Evolutionary conservation across 75 land plant species (phyloP).

Genomic region (Pinus taeda): DNA sequence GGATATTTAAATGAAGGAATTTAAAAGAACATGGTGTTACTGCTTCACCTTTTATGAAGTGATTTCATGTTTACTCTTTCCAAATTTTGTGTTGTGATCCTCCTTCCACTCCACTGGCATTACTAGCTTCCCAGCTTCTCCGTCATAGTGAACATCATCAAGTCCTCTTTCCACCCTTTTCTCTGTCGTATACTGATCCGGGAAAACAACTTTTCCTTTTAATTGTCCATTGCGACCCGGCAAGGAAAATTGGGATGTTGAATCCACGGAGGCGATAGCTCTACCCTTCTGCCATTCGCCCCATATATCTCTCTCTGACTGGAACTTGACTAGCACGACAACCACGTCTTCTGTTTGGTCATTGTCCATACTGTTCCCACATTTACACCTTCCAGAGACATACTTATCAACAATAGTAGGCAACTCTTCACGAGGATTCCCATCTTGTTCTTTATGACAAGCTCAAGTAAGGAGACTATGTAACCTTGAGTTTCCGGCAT

Average conservation of each 20-base stretch:
- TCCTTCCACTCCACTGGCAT: no score
- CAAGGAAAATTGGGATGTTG: neutral
- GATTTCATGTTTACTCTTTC: no score
- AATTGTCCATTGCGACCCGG: neutral
- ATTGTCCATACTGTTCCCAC: no score
- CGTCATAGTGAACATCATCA: neutral
- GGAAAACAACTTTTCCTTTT: neutral
- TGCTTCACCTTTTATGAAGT: no score
- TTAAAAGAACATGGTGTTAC: no score
- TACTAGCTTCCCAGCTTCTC: neutral
- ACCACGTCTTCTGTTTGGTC: neutral
- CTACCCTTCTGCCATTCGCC: slow-evolving; percentile 1
- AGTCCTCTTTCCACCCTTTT: neutral
- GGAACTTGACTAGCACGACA: neutral
- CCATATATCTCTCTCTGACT: neutral
- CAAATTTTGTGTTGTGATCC: no score
- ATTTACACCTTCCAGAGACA: neutral
- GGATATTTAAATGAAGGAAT: no score
- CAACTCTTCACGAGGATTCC: neutral
- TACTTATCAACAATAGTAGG: slow-evolving; percentile 4
- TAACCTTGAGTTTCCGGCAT: no score
- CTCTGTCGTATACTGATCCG: neutral
- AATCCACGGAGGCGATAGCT: neutral
- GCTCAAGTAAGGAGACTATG: no score
- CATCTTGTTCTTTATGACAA: no score